A percentile compares a stretch with the other conserved stretches of the same genome.
These are phyloP conservation scores for Lagenaria siceraria DNA, from an alignment of 306 rosid genomes.

Conservation along the genomic window DNA sequence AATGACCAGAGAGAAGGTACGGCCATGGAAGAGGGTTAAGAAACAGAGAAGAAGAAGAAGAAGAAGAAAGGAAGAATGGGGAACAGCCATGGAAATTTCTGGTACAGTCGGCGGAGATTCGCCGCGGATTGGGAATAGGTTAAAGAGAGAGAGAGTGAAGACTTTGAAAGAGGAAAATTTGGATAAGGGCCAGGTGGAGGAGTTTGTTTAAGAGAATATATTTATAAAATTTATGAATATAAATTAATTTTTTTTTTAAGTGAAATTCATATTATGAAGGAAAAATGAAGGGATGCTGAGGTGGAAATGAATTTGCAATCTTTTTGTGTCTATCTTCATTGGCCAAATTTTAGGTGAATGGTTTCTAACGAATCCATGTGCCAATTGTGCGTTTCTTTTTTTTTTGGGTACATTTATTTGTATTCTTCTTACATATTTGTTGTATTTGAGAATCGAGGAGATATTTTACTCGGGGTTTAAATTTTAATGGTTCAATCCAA, in stretches of 20 bases:
- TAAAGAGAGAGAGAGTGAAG: neutral
- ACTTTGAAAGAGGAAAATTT: neutral
- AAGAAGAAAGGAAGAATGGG: neutral
- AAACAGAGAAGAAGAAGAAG: slow-evolving; percentile 10
- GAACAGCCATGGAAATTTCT: slow-evolving; percentile 24
- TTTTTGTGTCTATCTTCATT: neutral
- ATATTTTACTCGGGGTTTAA: no score
- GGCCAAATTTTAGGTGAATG: neutral
- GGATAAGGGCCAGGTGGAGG: slow-evolving; percentile 2
- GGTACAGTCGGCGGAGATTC: neutral
- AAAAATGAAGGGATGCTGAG: neutral
- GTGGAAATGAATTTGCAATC: neutral
- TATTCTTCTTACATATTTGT: no score
- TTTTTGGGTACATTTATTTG: no score
- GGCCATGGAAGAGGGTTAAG: neutral
- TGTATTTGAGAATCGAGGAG: no score
- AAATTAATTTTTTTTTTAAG: neutral
- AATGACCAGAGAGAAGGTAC: slow-evolving; percentile 5
- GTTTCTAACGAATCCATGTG: neutral
- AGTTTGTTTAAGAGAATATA: neutral
- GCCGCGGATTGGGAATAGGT: neutral
- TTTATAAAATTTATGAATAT: neutral
- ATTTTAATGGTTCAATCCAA: no score
- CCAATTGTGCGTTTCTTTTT: neutral
- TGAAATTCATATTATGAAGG: neutral